Evolutionary conservation across 768 basidiomycete species (phyloP).

Genomic region (Pleurotus platypus): DNA sequence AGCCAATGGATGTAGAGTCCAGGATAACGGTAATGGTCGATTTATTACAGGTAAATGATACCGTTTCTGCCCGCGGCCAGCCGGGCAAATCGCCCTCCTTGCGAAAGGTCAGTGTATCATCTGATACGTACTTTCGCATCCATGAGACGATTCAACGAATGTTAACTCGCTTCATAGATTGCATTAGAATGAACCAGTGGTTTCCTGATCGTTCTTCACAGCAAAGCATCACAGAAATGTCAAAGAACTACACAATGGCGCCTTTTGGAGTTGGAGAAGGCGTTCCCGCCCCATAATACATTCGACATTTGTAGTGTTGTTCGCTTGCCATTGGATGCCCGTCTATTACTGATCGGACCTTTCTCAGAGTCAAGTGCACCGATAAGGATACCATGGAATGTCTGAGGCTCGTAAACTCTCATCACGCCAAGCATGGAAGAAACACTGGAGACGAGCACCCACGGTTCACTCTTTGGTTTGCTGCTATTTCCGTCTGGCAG

Average conservation of each 20-base stretch:
- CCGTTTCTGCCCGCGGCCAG: constrained; percentile 5
- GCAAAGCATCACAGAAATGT: not conserved
- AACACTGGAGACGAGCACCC: no score
- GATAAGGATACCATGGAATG: no score
- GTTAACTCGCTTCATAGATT: not conserved
- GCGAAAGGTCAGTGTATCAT: constrained; percentile 3
- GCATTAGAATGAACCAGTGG: not conserved
- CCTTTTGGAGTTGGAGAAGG: constrained; percentile 6
- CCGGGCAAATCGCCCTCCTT: constrained; percentile 8
- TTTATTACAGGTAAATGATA: not conserved
- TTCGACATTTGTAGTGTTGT: not conserved
- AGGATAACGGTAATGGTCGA: constrained; percentile 3
- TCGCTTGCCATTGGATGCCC: not conserved
- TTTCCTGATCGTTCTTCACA: not conserved
- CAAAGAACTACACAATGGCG: not conserved
- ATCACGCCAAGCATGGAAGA: no score
- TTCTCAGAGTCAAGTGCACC: not conserved
- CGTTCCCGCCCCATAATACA: not conserved
- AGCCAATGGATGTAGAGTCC: not conserved
- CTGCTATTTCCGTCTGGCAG: not conserved
- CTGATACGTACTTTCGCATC: not conserved
- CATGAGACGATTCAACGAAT: not conserved
- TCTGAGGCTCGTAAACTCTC: no score
- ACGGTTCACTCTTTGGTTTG: no score
- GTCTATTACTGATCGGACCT: not conserved